Conservation (phyloP, 768 basidiomycete genomes). For the Hypsizygus marmoreus region DNA sequence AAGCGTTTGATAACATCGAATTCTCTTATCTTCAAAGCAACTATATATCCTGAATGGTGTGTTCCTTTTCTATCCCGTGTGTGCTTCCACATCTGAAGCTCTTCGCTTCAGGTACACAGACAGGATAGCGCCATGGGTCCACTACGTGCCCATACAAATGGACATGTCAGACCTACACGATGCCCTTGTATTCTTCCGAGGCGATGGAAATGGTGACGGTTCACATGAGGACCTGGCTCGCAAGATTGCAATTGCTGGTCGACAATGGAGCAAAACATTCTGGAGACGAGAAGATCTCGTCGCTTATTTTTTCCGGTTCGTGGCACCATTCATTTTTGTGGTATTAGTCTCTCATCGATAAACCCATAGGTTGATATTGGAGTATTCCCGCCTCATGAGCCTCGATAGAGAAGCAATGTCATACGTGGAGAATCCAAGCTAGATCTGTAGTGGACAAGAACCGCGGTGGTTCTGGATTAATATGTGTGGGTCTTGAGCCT, state of each 20-base stretch:
- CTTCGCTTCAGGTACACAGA: slow-evolving; percentile 47
- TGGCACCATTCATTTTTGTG: neutral
- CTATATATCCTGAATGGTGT: slow-evolving; percentile 76
- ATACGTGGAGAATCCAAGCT: slow-evolving; percentile 6
- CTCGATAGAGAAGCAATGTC: slow-evolving; percentile 19
- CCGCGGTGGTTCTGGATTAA: too few species aligned
- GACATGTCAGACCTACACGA: slow-evolving; percentile 73
- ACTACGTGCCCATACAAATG: slow-evolving; percentile 70
- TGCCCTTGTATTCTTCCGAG: slow-evolving; percentile 71
- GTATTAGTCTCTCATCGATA: neutral
- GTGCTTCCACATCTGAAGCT: neutral
- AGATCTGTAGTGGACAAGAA: too few species aligned
- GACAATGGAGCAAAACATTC: slow-evolving; percentile 43
- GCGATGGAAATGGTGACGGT: slow-evolving; percentile 55
- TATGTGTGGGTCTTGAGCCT: too few species aligned
- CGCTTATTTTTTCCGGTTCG: slow-evolving; percentile 46
- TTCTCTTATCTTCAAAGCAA: slow-evolving; percentile 66
- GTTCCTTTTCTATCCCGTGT: slow-evolving; percentile 12
- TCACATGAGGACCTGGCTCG: slow-evolving; percentile 62
- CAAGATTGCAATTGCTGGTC: slow-evolving; percentile 51
- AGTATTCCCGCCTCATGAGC: slow-evolving; percentile 24
- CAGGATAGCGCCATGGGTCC: slow-evolving; percentile 67
- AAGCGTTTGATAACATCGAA: slow-evolving; percentile 65
- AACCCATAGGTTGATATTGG: slow-evolving; percentile 17
- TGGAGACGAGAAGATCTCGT: slow-evolving; percentile 51